Percentiles rank a stretch among this genome's conserved stretches.
Conservation (phyloP, 306 rosid genomes). For the Aeschynomene evenia region DNA sequence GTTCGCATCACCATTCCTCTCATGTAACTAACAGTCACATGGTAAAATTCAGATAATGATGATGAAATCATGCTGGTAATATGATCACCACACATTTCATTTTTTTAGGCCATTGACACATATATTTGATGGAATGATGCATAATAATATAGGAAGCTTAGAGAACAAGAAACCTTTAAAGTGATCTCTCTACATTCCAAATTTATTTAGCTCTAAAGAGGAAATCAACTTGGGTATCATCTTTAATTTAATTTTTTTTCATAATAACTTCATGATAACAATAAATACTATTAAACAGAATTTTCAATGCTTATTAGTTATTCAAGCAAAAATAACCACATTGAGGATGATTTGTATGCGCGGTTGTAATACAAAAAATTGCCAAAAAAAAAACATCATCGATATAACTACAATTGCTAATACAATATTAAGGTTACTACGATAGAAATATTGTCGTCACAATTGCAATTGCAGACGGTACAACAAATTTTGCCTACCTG, state of each 20-base stretch:
- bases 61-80: constrained; percentile 10
- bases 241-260: background rate
- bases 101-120: constrained; percentile 30
- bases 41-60: constrained; percentile 18
- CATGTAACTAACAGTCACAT: constrained; percentile 39
- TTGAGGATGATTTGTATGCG: no score
- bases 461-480: no score
- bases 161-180: constrained; percentile 20
- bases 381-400: no score
- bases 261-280: background rate
- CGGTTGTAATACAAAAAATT: no score
- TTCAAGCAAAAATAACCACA: no score
- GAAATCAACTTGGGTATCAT: background rate
- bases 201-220: background rate
- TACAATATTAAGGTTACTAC: no score
- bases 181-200: background rate
- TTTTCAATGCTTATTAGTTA: no score
- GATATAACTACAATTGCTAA: no score
- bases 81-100: constrained; percentile 10
- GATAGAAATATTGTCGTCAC: no score
- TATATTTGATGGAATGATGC: background rate
- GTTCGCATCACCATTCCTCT: constrained; percentile 22
- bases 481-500: no score
- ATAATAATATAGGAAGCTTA: background rate
- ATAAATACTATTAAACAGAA: no score